Conservation (phyloP, 2,329 filamentous ascomycete species). For the Zopfia rhizophila region DNA sequence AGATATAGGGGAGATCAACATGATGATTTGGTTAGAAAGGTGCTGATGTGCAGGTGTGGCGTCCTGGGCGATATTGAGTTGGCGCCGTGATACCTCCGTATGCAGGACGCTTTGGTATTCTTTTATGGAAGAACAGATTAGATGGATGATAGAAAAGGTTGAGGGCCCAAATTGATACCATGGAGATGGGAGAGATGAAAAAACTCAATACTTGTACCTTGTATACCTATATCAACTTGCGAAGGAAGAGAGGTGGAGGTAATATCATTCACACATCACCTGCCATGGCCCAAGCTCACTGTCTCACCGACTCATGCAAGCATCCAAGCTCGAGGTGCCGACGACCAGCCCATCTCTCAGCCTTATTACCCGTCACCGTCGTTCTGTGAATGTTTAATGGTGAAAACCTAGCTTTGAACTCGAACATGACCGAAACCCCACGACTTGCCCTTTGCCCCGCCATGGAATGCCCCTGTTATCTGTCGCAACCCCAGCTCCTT, state of each 20-base stretch:
- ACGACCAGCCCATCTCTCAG: no score
- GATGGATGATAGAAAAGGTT: neutral
- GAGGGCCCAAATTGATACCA: neutral
- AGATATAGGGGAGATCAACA: no score
- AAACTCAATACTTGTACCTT: no score
- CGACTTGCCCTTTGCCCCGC: conserved; percentile 3
- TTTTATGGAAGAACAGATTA: neutral
- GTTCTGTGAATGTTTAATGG: no score
- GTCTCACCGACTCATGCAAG: conserved; percentile 22
- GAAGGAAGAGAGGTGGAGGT: no score
- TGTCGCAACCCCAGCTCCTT: conserved; percentile 15
- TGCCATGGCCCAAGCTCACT: conserved; percentile 12
- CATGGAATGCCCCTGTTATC: neutral
- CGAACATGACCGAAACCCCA: conserved; percentile 1
- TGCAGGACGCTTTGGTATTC: neutral
- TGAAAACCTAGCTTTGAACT: no score
- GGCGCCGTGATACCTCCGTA: conserved; percentile 2
- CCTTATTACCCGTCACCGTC: no score
- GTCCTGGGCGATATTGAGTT: conserved; percentile 16
- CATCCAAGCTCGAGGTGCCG: no score
- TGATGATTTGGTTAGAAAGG: no score
- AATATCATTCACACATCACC: conserved; percentile 7
- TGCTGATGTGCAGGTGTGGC: conserved; percentile 11
- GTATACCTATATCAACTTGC: no score
- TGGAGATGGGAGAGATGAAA: neutral